Percentiles rank a stretch among this genome's conserved stretches.
phyloP scores from a whole-genome alignment of 2,329 filamentous ascomycete species.

The Trichoderma breve region DNA sequence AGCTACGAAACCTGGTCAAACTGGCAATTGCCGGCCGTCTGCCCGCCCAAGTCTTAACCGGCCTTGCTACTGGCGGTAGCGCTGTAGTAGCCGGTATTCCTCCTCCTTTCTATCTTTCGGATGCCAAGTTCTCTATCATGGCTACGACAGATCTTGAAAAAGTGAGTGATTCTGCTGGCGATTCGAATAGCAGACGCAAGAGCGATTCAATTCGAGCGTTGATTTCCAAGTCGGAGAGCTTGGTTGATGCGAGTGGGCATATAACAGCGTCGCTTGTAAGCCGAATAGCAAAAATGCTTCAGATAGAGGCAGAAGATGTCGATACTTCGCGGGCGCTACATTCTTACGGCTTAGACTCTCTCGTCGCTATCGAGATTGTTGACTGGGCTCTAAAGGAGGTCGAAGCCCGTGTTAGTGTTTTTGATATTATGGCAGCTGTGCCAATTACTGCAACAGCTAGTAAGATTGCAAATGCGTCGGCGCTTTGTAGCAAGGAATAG shows the following conservation, averaged over 20 bases:
- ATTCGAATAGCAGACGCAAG: not conserved
- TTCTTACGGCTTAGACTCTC: not conserved
- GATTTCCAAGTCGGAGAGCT: not conserved
- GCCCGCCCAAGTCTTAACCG: not conserved
- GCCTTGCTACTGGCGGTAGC: not conserved
- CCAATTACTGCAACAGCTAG: not conserved
- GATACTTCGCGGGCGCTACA: not conserved
- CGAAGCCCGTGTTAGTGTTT: not conserved
- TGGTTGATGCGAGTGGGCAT: not conserved
- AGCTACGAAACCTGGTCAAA: not conserved
- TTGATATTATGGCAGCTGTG: not conserved
- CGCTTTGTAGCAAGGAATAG: not conserved
- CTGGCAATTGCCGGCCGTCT: not conserved
- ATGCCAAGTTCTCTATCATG: not conserved
- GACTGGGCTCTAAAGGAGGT: not conserved
- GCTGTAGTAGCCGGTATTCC: not conserved
- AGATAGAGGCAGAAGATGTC: not conserved
- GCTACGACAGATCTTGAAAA: not conserved
- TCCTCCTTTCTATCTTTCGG: not conserved
- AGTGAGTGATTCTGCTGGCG: not conserved
- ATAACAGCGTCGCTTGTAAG: not conserved
- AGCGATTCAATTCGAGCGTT: not conserved
- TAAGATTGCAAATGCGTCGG: not conserved
- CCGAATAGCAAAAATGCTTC: not conserved
- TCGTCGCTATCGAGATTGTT: not conserved